Conservation (phyloP, 805 yeast genomes). For the Hanseniaspora singularis region DNA sequence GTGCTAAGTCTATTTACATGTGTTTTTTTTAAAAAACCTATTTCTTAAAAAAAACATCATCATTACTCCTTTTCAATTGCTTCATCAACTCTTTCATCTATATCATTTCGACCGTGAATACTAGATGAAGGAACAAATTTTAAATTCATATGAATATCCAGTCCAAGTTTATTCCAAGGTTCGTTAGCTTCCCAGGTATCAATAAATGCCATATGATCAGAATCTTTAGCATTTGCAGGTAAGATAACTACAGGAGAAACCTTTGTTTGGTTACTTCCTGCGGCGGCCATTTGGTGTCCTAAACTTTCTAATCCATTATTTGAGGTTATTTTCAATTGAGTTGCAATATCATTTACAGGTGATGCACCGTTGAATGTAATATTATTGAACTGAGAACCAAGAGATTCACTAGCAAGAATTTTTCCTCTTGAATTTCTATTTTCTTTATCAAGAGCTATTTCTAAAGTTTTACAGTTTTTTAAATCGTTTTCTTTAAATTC, state of each 20-base stretch:
- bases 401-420: conserved; percentile 15
- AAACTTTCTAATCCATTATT: neutral
- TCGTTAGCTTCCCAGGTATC: conserved; percentile 28
- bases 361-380: conserved; percentile 1
- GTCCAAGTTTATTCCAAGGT: conserved; percentile 29
- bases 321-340: conserved; percentile 3
- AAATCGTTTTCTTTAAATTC: conserved; percentile 3
- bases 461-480: conserved; percentile 18
- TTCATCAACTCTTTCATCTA: conserved; percentile 18
- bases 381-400: neutral
- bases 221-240: conserved; percentile 13
- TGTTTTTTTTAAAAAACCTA: too few species aligned
- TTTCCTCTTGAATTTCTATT: conserved; percentile 20
- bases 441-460: conserved; percentile 1
- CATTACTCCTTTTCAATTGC: neutral
- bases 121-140: conserved; percentile 26
- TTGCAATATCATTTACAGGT: conserved; percentile 11
- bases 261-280: neutral
- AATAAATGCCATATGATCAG: conserved; percentile 23
- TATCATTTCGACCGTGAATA: neutral
- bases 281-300: neutral
- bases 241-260: conserved; percentile 4
- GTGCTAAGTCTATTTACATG: too few species aligned
- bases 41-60: too few species aligned
- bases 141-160: conserved; percentile 29